Percentiles rank a stretch among this genome's conserved stretches.
Conservation (phyloP, 306 rosid species). For the Prunus mongolica region DNA sequence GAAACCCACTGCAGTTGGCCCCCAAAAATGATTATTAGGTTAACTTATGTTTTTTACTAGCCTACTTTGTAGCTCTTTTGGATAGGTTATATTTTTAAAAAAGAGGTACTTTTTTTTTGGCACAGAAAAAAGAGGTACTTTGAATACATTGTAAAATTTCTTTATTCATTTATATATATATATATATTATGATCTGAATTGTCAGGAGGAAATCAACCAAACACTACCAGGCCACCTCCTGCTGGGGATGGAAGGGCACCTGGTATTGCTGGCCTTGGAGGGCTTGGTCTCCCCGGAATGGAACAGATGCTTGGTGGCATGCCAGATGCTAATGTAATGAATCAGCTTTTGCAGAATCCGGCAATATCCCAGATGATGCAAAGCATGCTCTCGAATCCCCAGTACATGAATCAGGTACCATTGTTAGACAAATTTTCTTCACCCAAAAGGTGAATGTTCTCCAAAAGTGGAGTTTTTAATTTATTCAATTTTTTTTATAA, state of each 20-base stretch:
- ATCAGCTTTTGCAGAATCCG: slow-evolving; percentile 58
- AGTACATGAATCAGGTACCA: slow-evolving; percentile 56
- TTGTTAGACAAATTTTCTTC: background rate
- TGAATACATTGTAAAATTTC: background rate
- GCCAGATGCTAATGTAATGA: slow-evolving; percentile 40
- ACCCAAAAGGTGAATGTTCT: background rate
- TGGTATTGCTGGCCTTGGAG: slow-evolving; percentile 44
- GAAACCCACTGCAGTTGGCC: background rate
- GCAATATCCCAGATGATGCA: slow-evolving; percentile 63
- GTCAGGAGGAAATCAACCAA: slow-evolving; percentile 48
- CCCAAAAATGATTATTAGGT: background rate
- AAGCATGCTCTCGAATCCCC: slow-evolving; percentile 57
- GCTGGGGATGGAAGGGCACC: slow-evolving; percentile 39
- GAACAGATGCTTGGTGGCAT: slow-evolving; percentile 37
- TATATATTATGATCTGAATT: background rate
- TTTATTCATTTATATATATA: background rate
- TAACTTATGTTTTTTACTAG: background rate
- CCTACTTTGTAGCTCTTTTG: background rate
- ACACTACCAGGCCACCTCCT: slow-evolving; percentile 30
- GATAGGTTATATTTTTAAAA: background rate
- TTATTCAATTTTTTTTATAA: background rate
- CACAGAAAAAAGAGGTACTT: background rate
- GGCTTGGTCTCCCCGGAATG: slow-evolving; percentile 41
- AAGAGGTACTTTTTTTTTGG: background rate
- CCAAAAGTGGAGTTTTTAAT: background rate